Conservation (phyloP, 192 early-diverging fungal species). For the Umbelopsis sp. region DNA sequence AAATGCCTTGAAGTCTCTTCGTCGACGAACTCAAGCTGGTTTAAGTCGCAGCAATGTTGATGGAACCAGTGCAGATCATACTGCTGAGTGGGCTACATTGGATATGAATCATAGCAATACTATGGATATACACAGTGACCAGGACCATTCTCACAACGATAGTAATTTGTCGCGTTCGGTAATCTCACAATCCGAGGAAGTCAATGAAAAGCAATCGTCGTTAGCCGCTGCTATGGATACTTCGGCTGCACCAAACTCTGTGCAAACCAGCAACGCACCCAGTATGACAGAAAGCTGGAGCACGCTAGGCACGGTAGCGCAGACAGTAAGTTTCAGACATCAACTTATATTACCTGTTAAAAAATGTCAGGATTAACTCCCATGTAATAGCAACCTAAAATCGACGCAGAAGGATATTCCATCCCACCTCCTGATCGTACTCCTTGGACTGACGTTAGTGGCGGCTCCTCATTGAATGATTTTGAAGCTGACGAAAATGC, state of each 20-base stretch:
- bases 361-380: no score
- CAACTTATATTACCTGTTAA: not conserved
- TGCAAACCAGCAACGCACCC: not conserved
- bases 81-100: constrained; percentile 16
- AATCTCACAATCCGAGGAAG: not conserved
- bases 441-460: constrained; percentile 27
- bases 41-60: constrained; percentile 7
- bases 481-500: constrained; percentile 41
- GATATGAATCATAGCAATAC: not conserved
- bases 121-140: not conserved
- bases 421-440: constrained; percentile 52
- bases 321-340: not conserved
- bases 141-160: not conserved
- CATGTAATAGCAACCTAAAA: constrained; percentile 27
- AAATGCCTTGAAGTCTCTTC: constrained; percentile 15
- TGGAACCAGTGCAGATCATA: not conserved
- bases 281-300: constrained; percentile 20
- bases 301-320: not conserved
- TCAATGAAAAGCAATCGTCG: not conserved
- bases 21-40: constrained; percentile 11
- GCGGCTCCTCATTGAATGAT: constrained; percentile 25
- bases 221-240: not conserved
- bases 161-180: constrained; percentile 8
- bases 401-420: constrained; percentile 55
- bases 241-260: not conserved